Base-by-base conservation (phyloP, 345 rosid species). In the Lumnitzera racemosa region DNA sequence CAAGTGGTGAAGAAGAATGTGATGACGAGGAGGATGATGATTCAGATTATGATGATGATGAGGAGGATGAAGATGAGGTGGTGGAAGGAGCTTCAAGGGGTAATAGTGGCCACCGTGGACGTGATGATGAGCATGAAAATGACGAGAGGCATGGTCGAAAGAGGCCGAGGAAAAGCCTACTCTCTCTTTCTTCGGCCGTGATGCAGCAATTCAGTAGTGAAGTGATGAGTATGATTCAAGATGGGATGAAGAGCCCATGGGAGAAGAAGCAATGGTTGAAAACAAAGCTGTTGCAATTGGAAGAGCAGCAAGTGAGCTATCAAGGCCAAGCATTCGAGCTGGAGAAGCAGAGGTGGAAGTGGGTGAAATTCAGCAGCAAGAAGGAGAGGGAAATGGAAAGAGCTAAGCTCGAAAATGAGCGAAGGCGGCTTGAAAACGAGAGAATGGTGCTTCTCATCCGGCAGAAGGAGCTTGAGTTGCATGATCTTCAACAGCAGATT, bases 321-420 rank as follows among this genome's bases (percentile, higher is more conserved):
- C 86, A 77, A 58, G 64, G 58, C 65, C 77, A 88, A 66, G 90
- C 86, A 1, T 77, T 71, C 24, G 88, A 86, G 75, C 81, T 95
- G 6, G 99, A 95, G 81, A 95, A 85, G 79, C 92, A 88, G 69
- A 79, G 92, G 75, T 59, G 90, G 49, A 95, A 95, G 68, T 95
- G 99, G 99, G 70, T 90, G 66, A 90, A 80, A 60, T 95, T 88
- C 61, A 76, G 90, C 57, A 69, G 88, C 58, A 88, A 85, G 81
- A 95, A 95, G 61, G 99, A 88, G 71, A 81, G 97, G 70, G 99
- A 95, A 17, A 86, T 95, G 97, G 99, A 95, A 76, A 88, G 72
- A 36, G 78, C 83, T 24, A 90, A 81, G 79, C 77, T 95, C 0
- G 89, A 83, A 70, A 90, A 90, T 17, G 84, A 90, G 51, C 65